Percentiles rank a stretch among this genome's conserved stretches.
Conservation (phyloP, 129 eudicot genomes). For the Sambucus nigra region DNA sequence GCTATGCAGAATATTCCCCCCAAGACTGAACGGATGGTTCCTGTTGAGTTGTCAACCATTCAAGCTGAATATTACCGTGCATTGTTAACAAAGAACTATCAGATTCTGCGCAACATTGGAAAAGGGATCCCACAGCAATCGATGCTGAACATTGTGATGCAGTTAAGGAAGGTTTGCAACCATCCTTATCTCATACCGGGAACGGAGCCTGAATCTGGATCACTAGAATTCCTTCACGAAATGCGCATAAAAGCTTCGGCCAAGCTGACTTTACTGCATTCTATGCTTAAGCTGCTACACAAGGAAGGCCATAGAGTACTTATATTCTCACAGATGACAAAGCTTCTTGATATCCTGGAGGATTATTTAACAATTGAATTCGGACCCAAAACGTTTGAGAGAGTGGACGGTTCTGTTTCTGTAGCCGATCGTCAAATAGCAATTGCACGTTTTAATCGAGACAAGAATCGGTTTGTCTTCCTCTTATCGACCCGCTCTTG, state of each 20-base stretch:
- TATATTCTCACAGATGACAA: constrained; percentile 94
- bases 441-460: constrained; percentile 78
- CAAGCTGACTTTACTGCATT: constrained; percentile 72
- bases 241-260: constrained; percentile 98
- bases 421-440: constrained; percentile 87
- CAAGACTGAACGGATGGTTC: constrained; percentile 88
- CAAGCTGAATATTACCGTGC: constrained; percentile 98
- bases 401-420: constrained; percentile 97
- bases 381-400: constrained; percentile 76
- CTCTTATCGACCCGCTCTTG: constrained; percentile 84
- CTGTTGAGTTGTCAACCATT: constrained; percentile 88
- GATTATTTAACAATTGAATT: constrained; percentile 82
- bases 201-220: constrained; percentile 84
- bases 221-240: constrained; percentile 84
- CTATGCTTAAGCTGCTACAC: constrained; percentile 71
- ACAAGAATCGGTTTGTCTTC: constrained; percentile 76
- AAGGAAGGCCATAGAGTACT: constrained; percentile 86
- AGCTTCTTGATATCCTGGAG: constrained; percentile 88
- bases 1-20: constrained; percentile 97
- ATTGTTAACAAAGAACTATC: constrained; percentile 93
- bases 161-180: constrained; percentile 86
- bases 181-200: constrained; percentile 95
- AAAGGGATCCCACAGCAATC: constrained; percentile 88
- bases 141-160: constrained; percentile 92
- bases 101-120: constrained; percentile 72